Evolutionary conservation across 2,329 filamentous ascomycete genomes (phyloP).

Genomic region (Calonectria pauciramosa): DNA sequence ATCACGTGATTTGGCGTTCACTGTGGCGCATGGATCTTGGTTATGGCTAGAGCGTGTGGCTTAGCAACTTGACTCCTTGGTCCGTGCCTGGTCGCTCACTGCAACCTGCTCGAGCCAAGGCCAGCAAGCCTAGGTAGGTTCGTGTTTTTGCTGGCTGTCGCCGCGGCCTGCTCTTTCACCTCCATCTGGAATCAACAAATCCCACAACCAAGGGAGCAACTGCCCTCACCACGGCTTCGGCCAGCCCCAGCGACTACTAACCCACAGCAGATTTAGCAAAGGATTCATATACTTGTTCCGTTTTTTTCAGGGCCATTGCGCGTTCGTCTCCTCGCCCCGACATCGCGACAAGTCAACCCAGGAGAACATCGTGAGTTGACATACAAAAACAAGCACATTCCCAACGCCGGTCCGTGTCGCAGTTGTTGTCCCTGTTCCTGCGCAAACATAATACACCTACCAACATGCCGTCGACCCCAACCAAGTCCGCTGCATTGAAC

Average conservation of each 20-base stretch:
- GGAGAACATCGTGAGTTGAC: not conserved
- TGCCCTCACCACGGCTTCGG: conserved; percentile 49
- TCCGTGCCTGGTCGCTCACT: conserved; percentile 32
- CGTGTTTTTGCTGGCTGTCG: conserved; percentile 41
- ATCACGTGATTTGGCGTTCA: conserved; percentile 49
- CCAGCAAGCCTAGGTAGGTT: not conserved
- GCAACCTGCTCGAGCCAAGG: conserved; percentile 20
- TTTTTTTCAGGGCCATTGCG: not conserved
- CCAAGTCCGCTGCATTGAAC: conserved; percentile 58
- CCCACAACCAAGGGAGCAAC: conserved; percentile 45
- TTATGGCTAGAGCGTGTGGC: conserved; percentile 14
- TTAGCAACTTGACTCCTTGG: not conserved
- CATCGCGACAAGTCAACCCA: conserved; percentile 11
- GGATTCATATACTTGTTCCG: conserved; percentile 10
- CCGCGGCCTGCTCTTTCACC: conserved; percentile 29
- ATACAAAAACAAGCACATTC: conserved; percentile 18
- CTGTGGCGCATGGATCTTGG: no score
- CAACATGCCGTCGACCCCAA: conserved; percentile 48
- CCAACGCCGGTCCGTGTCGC: not conserved
- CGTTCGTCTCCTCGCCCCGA: not conserved
- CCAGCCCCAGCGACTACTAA: conserved; percentile 50
- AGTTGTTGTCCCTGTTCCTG: not conserved
- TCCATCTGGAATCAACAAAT: conserved; percentile 49
- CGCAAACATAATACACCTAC: not conserved
- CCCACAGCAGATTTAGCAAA: conserved; percentile 37